Evolutionary conservation across 495 filamentous ascomycete species (phyloP).

Genomic region (Lasiosphaeria miniovina): DNA sequence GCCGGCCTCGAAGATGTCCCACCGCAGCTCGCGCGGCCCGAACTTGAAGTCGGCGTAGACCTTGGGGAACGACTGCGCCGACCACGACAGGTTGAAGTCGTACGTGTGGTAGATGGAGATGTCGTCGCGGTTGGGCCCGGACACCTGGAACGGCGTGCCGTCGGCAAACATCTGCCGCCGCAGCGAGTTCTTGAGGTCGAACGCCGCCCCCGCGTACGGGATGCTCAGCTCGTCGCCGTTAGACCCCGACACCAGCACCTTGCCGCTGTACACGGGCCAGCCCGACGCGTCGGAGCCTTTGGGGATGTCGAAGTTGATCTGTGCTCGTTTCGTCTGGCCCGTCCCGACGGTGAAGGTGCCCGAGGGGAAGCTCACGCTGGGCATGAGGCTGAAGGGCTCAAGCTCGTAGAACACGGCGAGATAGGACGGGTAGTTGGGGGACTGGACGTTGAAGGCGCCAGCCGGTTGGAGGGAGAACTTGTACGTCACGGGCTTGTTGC

Average conservation of each 20-base stretch:
- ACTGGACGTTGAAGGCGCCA: slow-evolving; percentile 18
- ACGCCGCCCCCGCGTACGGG: slow-evolving; percentile 28
- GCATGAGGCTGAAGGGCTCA: slow-evolving; percentile 11
- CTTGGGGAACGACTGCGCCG: slow-evolving; percentile 20
- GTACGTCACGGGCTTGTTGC: slow-evolving; percentile 31
- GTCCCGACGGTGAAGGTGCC: slow-evolving; percentile 14
- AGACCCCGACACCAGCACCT: slow-evolving; percentile 30
- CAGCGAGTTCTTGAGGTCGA: slow-evolving; percentile 17
- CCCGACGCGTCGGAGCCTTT: slow-evolving; percentile 13
- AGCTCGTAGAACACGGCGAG: slow-evolving; percentile 6
- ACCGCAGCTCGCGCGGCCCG: slow-evolving; percentile 28
- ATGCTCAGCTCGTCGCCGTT: slow-evolving; percentile 33
- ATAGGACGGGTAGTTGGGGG: neutral
- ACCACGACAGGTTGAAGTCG: slow-evolving; percentile 27
- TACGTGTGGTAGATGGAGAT: slow-evolving; percentile 21
- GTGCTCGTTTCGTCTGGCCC: slow-evolving; percentile 25
- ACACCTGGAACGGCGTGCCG: slow-evolving; percentile 15
- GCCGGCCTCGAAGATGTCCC: slow-evolving; percentile 28
- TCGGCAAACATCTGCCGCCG: slow-evolving; percentile 9
- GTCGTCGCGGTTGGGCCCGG: slow-evolving; percentile 16
- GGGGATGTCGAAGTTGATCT: slow-evolving; percentile 30
- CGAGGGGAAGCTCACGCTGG: slow-evolving; percentile 11
- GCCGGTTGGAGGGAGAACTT: slow-evolving; percentile 28
- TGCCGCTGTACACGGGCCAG: slow-evolving; percentile 38
- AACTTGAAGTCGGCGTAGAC: slow-evolving; percentile 28